phyloP scores from a whole-genome alignment of 495 filamentous ascomycete genomes.

The Lophiostoma macrostomum region DNA sequence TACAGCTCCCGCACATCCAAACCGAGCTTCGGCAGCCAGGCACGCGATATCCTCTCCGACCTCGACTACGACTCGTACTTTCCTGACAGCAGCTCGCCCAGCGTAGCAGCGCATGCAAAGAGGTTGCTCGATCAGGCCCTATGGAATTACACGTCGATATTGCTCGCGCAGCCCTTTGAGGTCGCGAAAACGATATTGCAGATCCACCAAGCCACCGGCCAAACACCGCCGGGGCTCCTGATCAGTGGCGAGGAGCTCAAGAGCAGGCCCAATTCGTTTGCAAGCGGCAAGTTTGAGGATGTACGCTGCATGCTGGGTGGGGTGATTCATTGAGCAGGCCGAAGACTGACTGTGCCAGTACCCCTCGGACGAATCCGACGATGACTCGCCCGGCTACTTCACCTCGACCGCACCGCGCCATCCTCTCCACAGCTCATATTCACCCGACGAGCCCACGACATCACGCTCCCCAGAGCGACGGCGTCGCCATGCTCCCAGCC shows the following conservation, averaged over 20 bases:
- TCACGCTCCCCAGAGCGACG: constrained; percentile 16
- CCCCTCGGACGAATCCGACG: constrained; percentile 46
- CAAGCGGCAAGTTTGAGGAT: constrained; percentile 48
- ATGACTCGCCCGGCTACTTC: constrained; percentile 78
- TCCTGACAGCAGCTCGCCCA: constrained; percentile 70
- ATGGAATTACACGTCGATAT: constrained; percentile 78
- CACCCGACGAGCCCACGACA: constrained; percentile 22
- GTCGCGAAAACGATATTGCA: constrained; percentile 93
- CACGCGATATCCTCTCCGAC: constrained; percentile 79
- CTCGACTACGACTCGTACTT: constrained; percentile 88
- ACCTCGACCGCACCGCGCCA: constrained; percentile 61
- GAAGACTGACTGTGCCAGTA: constrained; percentile 40
- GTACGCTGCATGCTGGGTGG: constrained; percentile 41
- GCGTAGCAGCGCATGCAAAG: constrained; percentile 66
- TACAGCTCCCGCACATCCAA: constrained; percentile 19
- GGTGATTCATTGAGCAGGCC: neutral
- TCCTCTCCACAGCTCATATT: constrained; percentile 17
- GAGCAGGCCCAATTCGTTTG: constrained; percentile 39
- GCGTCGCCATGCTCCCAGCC: constrained; percentile 26
- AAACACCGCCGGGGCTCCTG: constrained; percentile 34
- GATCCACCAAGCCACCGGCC: constrained; percentile 56
- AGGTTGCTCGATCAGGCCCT: constrained; percentile 73
- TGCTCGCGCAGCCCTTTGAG: constrained; percentile 94
- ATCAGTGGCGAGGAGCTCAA: constrained; percentile 30
- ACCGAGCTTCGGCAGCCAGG: constrained; percentile 64